Evolutionary conservation across 1,284 basidiomycete species (phyloP).

Genomic region (Thelephora terrestris): DNA sequence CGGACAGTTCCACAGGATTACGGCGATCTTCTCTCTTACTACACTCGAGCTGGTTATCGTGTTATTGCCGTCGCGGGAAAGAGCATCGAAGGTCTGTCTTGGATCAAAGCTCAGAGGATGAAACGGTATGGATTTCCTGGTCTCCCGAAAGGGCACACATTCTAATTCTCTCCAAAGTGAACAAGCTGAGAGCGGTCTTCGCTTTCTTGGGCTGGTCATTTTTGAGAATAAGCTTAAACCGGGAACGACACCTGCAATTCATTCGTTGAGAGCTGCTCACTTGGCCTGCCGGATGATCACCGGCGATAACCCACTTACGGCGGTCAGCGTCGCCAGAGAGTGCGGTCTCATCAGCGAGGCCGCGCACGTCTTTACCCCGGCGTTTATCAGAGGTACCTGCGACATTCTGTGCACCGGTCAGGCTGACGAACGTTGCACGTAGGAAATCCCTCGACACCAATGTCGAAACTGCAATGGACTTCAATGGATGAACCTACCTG

Average conservation of each 20-base stretch:
- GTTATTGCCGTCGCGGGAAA: conserved; percentile 99
- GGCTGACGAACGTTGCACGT: not conserved
- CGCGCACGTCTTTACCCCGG: conserved; percentile 86
- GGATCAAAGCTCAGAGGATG: conserved; percentile 97
- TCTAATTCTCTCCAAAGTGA: conserved; percentile 44
- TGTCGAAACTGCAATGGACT: conserved; percentile 80
- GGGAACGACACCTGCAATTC: conserved; percentile 87
- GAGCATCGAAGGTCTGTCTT: conserved; percentile 86
- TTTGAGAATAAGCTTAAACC: conserved; percentile 99
- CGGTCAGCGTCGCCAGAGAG: conserved; percentile 94
- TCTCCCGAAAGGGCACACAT: conserved; percentile 5
- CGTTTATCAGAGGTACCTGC: conserved; percentile 60
- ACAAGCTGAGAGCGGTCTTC: conserved; percentile 85
- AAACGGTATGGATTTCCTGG: conserved; percentile 51
- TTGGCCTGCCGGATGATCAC: conserved; percentile 97
- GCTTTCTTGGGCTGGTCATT: conserved; percentile 93
- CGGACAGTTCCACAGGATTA: conserved; percentile 87
- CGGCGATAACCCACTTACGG: conserved; percentile 94
- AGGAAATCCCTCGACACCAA: conserved; percentile 54
- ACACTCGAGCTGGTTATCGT: conserved; percentile 94
- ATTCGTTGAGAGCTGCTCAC: conserved; percentile 82
- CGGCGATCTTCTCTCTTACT: conserved; percentile 93
- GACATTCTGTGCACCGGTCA: not conserved
- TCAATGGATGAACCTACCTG: conserved; percentile 85
- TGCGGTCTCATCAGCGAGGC: conserved; percentile 86